Evolutionary conservation across 2,329 filamentous ascomycete species (phyloP), one percentile per base, ranked within the genome.

Genomic region (Beauveria bassiana): DNA sequence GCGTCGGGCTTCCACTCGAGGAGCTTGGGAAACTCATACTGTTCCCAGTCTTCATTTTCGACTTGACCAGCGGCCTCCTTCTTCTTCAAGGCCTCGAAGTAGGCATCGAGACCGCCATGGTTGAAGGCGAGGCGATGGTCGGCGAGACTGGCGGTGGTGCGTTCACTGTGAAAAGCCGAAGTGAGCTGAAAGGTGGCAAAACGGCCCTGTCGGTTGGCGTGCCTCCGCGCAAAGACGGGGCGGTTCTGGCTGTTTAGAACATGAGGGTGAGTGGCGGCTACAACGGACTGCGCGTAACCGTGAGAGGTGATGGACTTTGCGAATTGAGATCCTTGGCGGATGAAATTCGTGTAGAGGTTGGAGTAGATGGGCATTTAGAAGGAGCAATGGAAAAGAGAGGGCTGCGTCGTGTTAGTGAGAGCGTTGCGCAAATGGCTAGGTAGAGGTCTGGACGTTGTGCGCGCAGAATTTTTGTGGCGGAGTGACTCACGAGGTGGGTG

Each of bases 271-370:
- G 91, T 91, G 70, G 92, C 93, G 72, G 95, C 95, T 78, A 99
- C 92, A 78, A 98, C 89, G 66, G 93, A 96, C 76, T 98, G 93
- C 70, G 93, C 93, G 84, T 97, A 98, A 78, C 93, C 93, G 85
- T 98, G 91, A 74, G 91, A 93, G 75, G 91, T 93, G 76, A 98
- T 89, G 72, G 93, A 92, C 81, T 98, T 98, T 73, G 91, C 88
- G 72, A 76, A 75, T 71, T 75, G 72, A 79, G 97, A 89, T 88
- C 91, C 93, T 84, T 93, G 90, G 82, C 95, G 93, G 86, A 96
- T 91, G 83, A 98, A 90, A 81, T 84, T 87, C 79, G 85, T 82
- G 77, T 86, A 87, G 67, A 88, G 78, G 72, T 83, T 84, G 65
- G 84, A 86, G 76, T 86, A 87, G 72, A 86, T 85, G 78, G 85